phyloP scores from a whole-genome alignment of 306 rosid species.

The Urtica urens region DNA sequence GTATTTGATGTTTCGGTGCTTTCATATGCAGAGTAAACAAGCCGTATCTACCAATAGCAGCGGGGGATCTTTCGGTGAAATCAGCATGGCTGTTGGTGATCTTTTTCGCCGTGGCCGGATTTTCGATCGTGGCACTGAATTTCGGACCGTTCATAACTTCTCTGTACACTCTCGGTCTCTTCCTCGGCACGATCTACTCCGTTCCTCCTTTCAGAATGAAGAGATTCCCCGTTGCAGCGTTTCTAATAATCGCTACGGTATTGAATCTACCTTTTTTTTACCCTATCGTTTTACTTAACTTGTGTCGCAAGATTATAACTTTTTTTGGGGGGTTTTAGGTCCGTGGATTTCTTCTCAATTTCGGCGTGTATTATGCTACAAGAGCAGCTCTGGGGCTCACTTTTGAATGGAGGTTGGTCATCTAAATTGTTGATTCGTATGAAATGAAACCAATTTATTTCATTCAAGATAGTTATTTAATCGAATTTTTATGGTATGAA shows the following conservation, averaged over 20 bases:
- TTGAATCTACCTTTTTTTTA: slow-evolving; percentile 1
- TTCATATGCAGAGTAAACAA: slow-evolving; percentile 83
- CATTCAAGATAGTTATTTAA: no score
- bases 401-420: slow-evolving; percentile 84
- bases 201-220: slow-evolving; percentile 95
- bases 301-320: no score
- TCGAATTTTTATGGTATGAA: no score
- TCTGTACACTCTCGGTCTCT: slow-evolving; percentile 73
- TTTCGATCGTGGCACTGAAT: slow-evolving; percentile 62
- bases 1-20: slow-evolving; percentile 6
- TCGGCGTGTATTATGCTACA: slow-evolving; percentile 90
- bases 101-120: slow-evolving; percentile 74
- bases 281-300: no score
- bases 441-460: no score
- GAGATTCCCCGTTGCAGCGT: slow-evolving; percentile 88
- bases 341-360: slow-evolving; percentile 88
- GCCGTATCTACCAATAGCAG: slow-evolving; percentile 93
- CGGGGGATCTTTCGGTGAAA: slow-evolving; percentile 93
- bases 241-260: slow-evolving; percentile 95
- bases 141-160: slow-evolving; percentile 79
- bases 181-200: slow-evolving; percentile 90
- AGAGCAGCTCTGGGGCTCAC: slow-evolving; percentile 92
- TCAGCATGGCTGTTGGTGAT: slow-evolving; percentile 87
- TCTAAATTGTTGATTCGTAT: slow-evolving; percentile 10
- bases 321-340: no score